Base-by-base conservation (phyloP, 2,329 filamentous ascomycete species). In the Talaromyces islandicus region DNA sequence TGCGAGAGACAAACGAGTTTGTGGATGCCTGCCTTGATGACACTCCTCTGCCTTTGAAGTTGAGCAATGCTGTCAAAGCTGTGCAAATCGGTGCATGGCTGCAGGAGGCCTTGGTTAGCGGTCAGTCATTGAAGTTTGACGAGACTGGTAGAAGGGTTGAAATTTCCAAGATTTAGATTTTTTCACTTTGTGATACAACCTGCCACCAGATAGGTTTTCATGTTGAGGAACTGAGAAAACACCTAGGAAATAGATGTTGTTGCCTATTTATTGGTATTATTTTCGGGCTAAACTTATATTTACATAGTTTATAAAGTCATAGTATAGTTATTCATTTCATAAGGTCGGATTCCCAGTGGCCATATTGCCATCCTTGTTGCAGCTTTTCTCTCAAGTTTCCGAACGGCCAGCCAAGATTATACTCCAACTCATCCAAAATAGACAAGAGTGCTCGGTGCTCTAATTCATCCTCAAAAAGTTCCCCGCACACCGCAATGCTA, bases 1-100 rank as follows among this genome's bases (percentile, higher is more conserved):
- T 85, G n/a, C 81, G 74, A 12, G 85, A 89, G 72, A 81, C 82
- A 6, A 83, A 85, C 60, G 84, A 88, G 71, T 88, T 88, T 64
- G 84, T 84, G 0, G 82, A 80, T 12, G 78, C 76, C 17, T 83
- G 84, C 60, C 71, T 88, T 57, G 83, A 88, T 63, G 73, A 82
- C 63, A 82, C 73, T 19, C 71, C 77, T 14, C 71, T 85, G 54
- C 84, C 85, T 0, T 77, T 88, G 65, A 81, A 82, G 70, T 69
- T 88, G 53, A 70, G 74, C 30, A 82, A 83, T 19, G 85, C 84
- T 2, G 82, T 88, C 14, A 77, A 83, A 81, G 71, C 73, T 1
- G 71, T 88, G 10, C 19, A 53, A 25, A 53, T 53, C 9, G 51
- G 51, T 75, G 78, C 60, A 77, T 81, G 51, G 54, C 69, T 86